phyloP scores from a whole-genome alignment of 116 monocot genomes.

The Posidonia oceanica region DNA sequence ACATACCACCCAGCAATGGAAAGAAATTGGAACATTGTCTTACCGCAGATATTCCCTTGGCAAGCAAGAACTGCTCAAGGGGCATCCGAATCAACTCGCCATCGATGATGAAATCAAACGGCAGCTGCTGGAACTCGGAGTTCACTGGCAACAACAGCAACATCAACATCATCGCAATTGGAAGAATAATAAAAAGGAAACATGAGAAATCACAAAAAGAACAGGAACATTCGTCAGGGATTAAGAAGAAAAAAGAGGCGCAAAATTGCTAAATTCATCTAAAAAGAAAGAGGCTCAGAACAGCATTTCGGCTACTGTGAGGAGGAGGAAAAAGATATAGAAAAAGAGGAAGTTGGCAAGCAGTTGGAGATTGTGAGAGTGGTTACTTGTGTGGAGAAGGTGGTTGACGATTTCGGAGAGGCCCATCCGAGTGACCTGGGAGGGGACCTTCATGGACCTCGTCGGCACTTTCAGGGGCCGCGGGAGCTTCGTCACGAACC shows the following conservation, averaged over 20 bases:
- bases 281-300: neutral
- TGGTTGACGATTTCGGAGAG: slow-evolving; percentile 90
- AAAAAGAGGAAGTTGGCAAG: neutral
- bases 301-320: neutral
- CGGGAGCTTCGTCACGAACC: slow-evolving; percentile 75
- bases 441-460: slow-evolving; percentile 58
- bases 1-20: neutral
- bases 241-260: neutral
- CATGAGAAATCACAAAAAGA: no score
- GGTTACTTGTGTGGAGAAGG: slow-evolving; percentile 42
- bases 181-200: neutral
- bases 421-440: slow-evolving; percentile 70
- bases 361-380: no score
- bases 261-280: neutral
- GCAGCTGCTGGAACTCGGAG: slow-evolving; percentile 35
- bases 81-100: slow-evolving; percentile 85
- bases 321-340: neutral
- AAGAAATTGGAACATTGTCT: neutral
- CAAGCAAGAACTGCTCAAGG: slow-evolving; percentile 63
- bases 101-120: slow-evolving; percentile 82
- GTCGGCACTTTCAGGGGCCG: slow-evolving; percentile 39
- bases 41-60: slow-evolving; percentile 87
- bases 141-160: slow-evolving; percentile 20
- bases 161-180: neutral
- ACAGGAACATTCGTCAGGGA: no score